These are phyloP conservation scores for Colletotrichum sp. DNA, from an alignment of 2,329 filamentous ascomycete species.

Conservation along the genomic window DNA sequence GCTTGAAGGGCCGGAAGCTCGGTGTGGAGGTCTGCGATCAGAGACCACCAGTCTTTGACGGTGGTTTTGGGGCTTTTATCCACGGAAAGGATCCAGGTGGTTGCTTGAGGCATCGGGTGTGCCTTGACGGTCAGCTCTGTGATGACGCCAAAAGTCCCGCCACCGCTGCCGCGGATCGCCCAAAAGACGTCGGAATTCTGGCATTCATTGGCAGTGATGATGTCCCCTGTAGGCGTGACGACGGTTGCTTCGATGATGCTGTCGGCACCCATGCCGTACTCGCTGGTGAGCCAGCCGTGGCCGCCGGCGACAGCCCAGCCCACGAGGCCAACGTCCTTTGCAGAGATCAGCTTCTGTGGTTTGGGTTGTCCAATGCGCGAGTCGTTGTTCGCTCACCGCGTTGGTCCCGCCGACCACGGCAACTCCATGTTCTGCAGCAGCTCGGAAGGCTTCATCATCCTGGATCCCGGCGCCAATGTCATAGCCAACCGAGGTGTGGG, in stretches of 20 bases:
- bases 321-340: constrained; percentile 59
- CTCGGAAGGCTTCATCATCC: not conserved
- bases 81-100: not conserved
- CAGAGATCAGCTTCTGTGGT: not conserved
- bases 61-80: not conserved
- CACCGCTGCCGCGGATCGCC: constrained; percentile 55
- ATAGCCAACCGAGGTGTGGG: constrained; percentile 23
- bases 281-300: constrained; percentile 42
- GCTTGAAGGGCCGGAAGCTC: not conserved
- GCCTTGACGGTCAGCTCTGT: constrained; percentile 51
- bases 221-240: constrained; percentile 44
- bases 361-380: not conserved
- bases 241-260: constrained; percentile 48
- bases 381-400: constrained; percentile 24
- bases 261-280: constrained; percentile 53
- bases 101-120: constrained; percentile 33
- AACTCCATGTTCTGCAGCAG: not conserved
- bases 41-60: not conserved
- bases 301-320: constrained; percentile 59
- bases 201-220: constrained; percentile 43
- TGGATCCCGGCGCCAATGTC: constrained; percentile 3
- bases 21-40: not conserved
- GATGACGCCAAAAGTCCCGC: constrained; percentile 56
- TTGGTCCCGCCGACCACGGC: constrained; percentile 45
- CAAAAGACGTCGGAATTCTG: constrained; percentile 57